Evolutionary conservation across 2,329 filamentous ascomycete genomes (phyloP), one percentile per base, ranked within the genome.

Genomic region (Talaromyces rugulosus): DNA sequence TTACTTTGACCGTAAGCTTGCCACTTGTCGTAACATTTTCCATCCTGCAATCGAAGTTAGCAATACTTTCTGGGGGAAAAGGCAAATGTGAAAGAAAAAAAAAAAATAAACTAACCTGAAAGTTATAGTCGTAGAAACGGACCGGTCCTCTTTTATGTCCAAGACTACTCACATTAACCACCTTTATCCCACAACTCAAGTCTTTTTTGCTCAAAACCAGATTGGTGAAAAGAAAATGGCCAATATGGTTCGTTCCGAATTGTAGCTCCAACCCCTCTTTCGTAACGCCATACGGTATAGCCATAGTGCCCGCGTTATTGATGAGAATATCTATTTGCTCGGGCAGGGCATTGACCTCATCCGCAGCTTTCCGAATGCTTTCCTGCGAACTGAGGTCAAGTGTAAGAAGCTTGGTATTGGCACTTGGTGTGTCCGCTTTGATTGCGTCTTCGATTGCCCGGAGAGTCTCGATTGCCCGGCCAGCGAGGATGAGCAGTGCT

Each of bases 91-190:
- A 3, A 11, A 11, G 11, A 36, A 36, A 1, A 16, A 11, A 34
- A 36, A 36, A 1, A 16, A 36, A 36, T 36, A 4, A 5, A 36
- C 34, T 12, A 16, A 36, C 34, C 23, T 70, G 63, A 81, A 81
- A 36, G 79, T 77, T 40, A 71, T 75, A 66, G 34, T 83, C 80
- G 50, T 74, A 71, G 28, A 73, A 71, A 3, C 66, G 63, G 36
- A 74, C 63, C 4, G 68, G 69, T 2, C 66, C 67, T 30, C 71
- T 59, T n/a, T 63, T 59, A 59, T 72, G 68, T 1, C 66, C 71
- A 11, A 36, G 47, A 30, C 65, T 67, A 4, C 65, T 66, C 28
- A 70, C 59, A 63, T 67, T 69, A 56, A 70, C 44, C 36, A 70
- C 63, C 4, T 66, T 62, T 1, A 67, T 64, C 27, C 58, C 56